A percentile compares a stretch with the other conserved stretches of the same genome.
phyloP scores from a whole-genome alignment of 2,329 filamentous ascomycete genomes.

The Fusarium sublunatum region DNA sequence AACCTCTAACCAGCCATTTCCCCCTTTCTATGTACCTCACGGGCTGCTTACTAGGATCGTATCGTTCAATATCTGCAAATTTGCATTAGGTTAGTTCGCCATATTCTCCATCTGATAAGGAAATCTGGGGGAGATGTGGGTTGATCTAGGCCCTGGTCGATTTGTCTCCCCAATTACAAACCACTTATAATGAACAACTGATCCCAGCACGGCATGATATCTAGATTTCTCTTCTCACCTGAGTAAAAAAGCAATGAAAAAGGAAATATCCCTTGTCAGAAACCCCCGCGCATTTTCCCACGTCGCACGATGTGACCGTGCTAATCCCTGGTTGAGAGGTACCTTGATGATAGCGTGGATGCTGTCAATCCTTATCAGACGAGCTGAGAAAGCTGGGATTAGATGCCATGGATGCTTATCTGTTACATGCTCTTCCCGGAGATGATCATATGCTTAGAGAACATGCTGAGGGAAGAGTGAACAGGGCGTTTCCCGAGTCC shows the following conservation, averaged over 20 bases:
- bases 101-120: slow-evolving; percentile 54
- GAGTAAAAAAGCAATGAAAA: slow-evolving; percentile 26
- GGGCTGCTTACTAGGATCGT: not conserved
- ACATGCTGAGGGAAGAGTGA: slow-evolving; percentile 7
- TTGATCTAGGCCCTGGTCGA: slow-evolving; percentile 16
- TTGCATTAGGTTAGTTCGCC: not conserved
- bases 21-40: not conserved
- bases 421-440: slow-evolving; percentile 23
- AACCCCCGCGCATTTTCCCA: slow-evolving; percentile 5
- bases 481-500: not conserved
- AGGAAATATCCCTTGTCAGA: slow-evolving; percentile 2
- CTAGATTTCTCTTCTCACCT: slow-evolving; percentile 6
- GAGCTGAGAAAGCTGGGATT: slow-evolving; percentile 8
- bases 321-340: slow-evolving; percentile 13
- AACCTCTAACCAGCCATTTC: not conserved
- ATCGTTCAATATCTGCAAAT: not conserved
- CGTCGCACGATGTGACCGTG: slow-evolving; percentile 27
- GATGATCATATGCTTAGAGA: slow-evolving; percentile 11
- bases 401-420: slow-evolving; percentile 45
- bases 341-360: slow-evolving; percentile 8
- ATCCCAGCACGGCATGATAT: slow-evolving; percentile 8
- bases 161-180: slow-evolving; percentile 41
- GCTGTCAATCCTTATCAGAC: slow-evolving; percentile 30
- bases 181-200: slow-evolving; percentile 1
- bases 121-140: slow-evolving; percentile 17